phyloP scores from a whole-genome alignment of 2,329 filamentous ascomycete species.

The Cadophora gregata region DNA sequence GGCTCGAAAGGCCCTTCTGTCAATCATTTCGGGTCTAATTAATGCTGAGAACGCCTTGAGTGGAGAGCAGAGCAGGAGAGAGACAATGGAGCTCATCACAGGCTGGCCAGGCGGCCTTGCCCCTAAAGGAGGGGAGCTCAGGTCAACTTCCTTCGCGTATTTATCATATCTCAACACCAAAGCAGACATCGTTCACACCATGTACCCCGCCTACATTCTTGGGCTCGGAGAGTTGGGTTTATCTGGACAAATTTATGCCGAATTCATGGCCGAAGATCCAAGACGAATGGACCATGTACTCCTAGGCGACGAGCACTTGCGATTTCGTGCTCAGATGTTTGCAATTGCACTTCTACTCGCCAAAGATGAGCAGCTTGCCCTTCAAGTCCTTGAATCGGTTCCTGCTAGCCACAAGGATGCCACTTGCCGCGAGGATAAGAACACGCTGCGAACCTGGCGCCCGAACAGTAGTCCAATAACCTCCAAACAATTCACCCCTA shows the following conservation, averaged over 20 bases:
- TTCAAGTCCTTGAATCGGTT: conserved; percentile 25
- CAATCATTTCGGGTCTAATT: not conserved
- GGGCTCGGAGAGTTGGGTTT: conserved; percentile 31
- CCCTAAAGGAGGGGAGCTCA: not conserved
- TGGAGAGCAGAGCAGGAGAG: not conserved
- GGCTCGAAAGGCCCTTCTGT: not conserved
- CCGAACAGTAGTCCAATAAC: not conserved
- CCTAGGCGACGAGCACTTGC: not conserved
- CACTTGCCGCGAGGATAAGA: not conserved
- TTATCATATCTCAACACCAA: not conserved
- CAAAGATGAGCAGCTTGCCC: conserved; percentile 25
- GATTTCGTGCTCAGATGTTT: conserved; percentile 27
- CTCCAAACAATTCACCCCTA: not conserved
- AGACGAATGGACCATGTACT: not conserved
- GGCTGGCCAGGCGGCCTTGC: conserved; percentile 24
- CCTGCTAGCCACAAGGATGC: conserved; percentile 5
- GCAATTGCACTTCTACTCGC: conserved; percentile 33
- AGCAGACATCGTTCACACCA: not conserved
- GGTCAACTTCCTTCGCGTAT: conserved; percentile 14
- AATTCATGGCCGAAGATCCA: conserved; percentile 23
- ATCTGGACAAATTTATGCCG: conserved; percentile 25
- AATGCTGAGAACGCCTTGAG: not conserved
- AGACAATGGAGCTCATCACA: conserved; percentile 29
- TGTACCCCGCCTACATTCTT: conserved; percentile 27
- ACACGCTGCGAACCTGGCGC: not conserved